Conservation (phyloP, 768 basidiomycete species). For the Kwoniella botswanensis region DNA sequence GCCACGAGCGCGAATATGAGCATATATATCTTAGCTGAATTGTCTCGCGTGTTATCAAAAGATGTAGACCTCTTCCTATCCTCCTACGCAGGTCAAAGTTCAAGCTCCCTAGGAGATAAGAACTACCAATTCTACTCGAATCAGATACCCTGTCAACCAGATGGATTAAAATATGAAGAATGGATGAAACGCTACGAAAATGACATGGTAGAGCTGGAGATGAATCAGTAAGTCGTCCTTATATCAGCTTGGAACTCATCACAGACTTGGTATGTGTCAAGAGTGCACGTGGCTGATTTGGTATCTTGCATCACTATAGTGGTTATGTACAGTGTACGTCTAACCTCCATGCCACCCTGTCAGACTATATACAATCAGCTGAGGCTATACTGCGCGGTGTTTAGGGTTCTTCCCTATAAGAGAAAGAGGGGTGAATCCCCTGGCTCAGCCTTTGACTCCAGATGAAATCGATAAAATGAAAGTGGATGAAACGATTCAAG, state of each 20-base stretch:
- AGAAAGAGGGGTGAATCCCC: conserved; percentile 52
- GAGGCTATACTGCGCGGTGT: not conserved
- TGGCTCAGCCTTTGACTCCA: conserved; percentile 41
- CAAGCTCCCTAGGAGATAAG: not conserved
- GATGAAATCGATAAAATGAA: conserved; percentile 46
- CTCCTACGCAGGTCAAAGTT: conserved; percentile 27
- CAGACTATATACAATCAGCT: too few relatives aligned
- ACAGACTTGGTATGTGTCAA: not conserved
- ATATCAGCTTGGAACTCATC: not conserved
- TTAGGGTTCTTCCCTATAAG: conserved; percentile 55
- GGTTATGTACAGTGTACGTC: conserved; percentile 46
- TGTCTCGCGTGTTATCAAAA: too few relatives aligned
- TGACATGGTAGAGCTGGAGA: conserved; percentile 45
- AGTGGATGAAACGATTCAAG: conserved; percentile 28
- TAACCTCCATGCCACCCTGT: not conserved
- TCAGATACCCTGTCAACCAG: conserved; percentile 31
- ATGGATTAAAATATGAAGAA: conserved; percentile 36
- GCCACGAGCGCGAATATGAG: too few relatives aligned
- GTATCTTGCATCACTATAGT: conserved; percentile 17
- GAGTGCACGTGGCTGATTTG: not conserved
- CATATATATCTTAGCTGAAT: too few relatives aligned
- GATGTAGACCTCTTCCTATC: conserved; percentile 42
- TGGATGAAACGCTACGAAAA: conserved; percentile 32
- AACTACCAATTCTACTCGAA: conserved; percentile 48
- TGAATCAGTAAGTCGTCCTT: conserved; percentile 43